Percentiles rank a stretch among this genome's conserved stretches.
Conservation (phyloP, 352 stramenopile genomes). For the Globisporangium irregulare region DNA sequence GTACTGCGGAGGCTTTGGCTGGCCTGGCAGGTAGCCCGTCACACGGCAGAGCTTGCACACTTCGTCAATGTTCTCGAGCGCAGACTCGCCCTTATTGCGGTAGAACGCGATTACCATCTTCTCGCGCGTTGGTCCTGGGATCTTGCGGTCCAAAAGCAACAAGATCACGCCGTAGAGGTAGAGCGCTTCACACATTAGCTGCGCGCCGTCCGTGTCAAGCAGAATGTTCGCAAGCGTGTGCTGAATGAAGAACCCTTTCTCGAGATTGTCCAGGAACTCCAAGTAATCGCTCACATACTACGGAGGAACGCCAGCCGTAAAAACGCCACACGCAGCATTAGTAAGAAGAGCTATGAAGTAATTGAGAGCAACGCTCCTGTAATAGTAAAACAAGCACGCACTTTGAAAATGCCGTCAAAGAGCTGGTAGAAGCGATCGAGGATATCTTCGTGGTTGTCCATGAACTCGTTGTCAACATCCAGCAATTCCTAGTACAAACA, state of each 20-base stretch:
- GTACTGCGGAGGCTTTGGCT: constrained; percentile 85
- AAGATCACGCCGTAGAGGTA: constrained; percentile 96
- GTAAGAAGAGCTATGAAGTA: not conserved
- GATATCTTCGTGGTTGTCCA: constrained; percentile 85
- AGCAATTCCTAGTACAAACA: constrained; percentile 51
- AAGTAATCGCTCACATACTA: constrained; percentile 92
- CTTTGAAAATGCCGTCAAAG: constrained; percentile 88
- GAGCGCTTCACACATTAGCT: constrained; percentile 93
- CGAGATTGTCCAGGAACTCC: constrained; percentile 90
- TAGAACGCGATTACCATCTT: constrained; percentile 91
- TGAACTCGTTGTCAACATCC: constrained; percentile 91
- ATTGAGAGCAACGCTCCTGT: not conserved
- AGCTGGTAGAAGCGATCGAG: constrained; percentile 88
- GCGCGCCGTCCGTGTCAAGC: constrained; percentile 91
- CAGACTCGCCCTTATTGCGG: constrained; percentile 85
- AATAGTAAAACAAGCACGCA: constrained; percentile 17
- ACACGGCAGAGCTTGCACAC: constrained; percentile 90
- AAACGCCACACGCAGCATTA: not conserved
- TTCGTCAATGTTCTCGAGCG: constrained; percentile 89
- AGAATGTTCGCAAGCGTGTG: constrained; percentile 94
- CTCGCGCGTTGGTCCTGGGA: constrained; percentile 87
- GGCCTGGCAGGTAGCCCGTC: constrained; percentile 83
- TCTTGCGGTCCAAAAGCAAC: constrained; percentile 91
- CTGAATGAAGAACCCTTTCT: constrained; percentile 94
- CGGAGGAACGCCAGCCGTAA: constrained; percentile 7